These are phyloP conservation scores for Trypanosomatidae sp. DNA, from an alignment of 208 protist genomes.

Conservation along the genomic window DNA sequence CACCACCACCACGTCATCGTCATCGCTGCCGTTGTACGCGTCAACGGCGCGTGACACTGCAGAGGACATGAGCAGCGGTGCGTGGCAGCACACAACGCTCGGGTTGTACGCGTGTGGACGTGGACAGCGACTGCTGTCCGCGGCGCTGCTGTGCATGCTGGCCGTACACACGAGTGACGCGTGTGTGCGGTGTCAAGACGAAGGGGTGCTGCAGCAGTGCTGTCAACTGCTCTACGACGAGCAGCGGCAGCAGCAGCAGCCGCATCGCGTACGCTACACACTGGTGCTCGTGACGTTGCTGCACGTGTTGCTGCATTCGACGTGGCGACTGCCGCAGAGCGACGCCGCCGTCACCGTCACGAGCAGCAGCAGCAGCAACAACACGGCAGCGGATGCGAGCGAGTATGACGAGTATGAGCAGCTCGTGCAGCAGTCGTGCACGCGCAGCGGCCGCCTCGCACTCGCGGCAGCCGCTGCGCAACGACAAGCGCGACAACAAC, in stretches of 20 bases:
- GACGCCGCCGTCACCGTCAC: slow-evolving; percentile 3
- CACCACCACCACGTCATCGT: not conserved
- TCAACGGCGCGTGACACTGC: not conserved
- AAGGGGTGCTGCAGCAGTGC: slow-evolving; percentile 40
- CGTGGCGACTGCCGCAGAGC: no score
- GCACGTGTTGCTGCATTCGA: no score
- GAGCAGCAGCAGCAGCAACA: no score
- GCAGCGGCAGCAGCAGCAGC: not conserved
- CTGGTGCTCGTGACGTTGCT: no score
- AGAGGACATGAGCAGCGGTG: slow-evolving; percentile 16
- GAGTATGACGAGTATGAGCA: no score
- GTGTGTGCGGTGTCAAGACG: slow-evolving; percentile 23
- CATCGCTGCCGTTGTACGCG: not conserved
- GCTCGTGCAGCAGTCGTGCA: no score
- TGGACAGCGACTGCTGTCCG: slow-evolving; percentile 55
- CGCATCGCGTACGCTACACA: not conserved
- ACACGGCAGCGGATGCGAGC: no score
- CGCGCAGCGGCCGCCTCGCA: no score
- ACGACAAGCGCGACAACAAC: no score
- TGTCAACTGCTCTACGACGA: slow-evolving; percentile 21
- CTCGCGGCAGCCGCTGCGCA: no score
- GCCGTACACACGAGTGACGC: slow-evolving; percentile 31
- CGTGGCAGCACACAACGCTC: slow-evolving; percentile 61
- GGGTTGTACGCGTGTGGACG: slow-evolving; percentile 29
- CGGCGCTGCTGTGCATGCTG: slow-evolving; percentile 45